These are phyloP conservation scores for Diaporthe sp. DNA, from an alignment of 2,329 filamentous ascomycete species.

Conservation along the genomic window DNA sequence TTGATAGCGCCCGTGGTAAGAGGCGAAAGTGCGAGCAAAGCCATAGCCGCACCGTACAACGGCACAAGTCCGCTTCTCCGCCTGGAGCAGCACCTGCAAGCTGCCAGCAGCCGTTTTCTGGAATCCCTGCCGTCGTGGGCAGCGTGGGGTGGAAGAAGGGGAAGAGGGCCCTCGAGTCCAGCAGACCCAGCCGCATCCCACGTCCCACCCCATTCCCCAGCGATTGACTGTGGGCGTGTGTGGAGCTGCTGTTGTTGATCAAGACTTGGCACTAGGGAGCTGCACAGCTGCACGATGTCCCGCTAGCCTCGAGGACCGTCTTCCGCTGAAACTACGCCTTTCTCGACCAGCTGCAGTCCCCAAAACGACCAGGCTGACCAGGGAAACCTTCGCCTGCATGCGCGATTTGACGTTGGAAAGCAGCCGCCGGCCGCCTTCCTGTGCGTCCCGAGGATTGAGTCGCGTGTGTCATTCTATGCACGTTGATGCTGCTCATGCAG, in stretches of 20 bases:
- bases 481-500: slow-evolving; percentile 26
- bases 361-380: slow-evolving; percentile 6
- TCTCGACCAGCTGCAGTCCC: slow-evolving; percentile 20
- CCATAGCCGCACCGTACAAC: slow-evolving; percentile 24
- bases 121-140: slow-evolving; percentile 15
- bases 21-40: slow-evolving; percentile 14
- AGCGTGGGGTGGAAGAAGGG: slow-evolving; percentile 35
- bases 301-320: slow-evolving; percentile 23
- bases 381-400: slow-evolving; percentile 21
- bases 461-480: slow-evolving; percentile 29
- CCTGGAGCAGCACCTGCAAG: slow-evolving; percentile 4
- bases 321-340: slow-evolving; percentile 22
- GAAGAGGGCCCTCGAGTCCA: slow-evolving; percentile 22
- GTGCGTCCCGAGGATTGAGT: slow-evolving; percentile 22
- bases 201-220: slow-evolving; percentile 33
- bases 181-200: slow-evolving; percentile 31
- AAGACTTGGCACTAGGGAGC: slow-evolving; percentile 28
- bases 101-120: slow-evolving; percentile 16
- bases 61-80: slow-evolving; percentile 25
- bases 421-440: slow-evolving; percentile 21
- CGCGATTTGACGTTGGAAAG: slow-evolving; percentile 18
- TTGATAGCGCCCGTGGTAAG: slow-evolving; percentile 1
- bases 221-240: slow-evolving; percentile 30
- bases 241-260: slow-evolving; percentile 28
- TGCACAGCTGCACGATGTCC: slow-evolving; percentile 32